Base-by-base conservation (phyloP, 345 rosid species). In the Cochlearia excelsa region DNA sequence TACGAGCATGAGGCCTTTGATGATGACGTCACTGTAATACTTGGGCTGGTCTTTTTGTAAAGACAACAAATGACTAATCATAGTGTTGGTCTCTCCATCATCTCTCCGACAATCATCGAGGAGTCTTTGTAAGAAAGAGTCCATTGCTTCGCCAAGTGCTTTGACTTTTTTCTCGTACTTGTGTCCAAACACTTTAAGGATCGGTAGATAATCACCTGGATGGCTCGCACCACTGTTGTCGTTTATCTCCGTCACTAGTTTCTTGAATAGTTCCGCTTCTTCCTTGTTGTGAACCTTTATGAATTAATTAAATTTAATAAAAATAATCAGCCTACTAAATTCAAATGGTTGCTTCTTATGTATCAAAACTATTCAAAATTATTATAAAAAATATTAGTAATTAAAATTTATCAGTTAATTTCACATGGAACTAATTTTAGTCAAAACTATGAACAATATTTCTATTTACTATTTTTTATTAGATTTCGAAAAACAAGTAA, bases 1-100 rank as follows among this genome's bases (percentile, higher is more conserved):
- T 57, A 80, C 84, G 70, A 57, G 67, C 47, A 69, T 51, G 33
- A 82, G 69, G 40, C 82, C 85, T 64, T 83, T 83, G 62, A 83
- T 81, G 67, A 75, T 73, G 9, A 65, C 40, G 54, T 82, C 81
- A 0, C 77, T 72, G 52, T 78, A 80, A 34, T 78, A 62, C 58
- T 77, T 74, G 7, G 83, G 83, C 3, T 81, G 57, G 1, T 75
- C 66, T 29, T 46, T 64, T 46, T 79, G 80, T 51, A 73, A 38
- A 50, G 64, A 51, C 54, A 80, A 65, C 51, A 78, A 57, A 33
- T 75, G 80, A 45, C 71, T 63, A 48, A 78, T 70, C 81, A 83
- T 76, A 7, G 79, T 80, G 46, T 77, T 62, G 46, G 9, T 69
- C 45, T 69, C 63, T 31, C 51, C 62, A 42, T 69, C 62, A 42